These are phyloP conservation scores for Marsdenia floribunda DNA, from an alignment of 257 asterid genomes.

Conservation along the genomic window DNA sequence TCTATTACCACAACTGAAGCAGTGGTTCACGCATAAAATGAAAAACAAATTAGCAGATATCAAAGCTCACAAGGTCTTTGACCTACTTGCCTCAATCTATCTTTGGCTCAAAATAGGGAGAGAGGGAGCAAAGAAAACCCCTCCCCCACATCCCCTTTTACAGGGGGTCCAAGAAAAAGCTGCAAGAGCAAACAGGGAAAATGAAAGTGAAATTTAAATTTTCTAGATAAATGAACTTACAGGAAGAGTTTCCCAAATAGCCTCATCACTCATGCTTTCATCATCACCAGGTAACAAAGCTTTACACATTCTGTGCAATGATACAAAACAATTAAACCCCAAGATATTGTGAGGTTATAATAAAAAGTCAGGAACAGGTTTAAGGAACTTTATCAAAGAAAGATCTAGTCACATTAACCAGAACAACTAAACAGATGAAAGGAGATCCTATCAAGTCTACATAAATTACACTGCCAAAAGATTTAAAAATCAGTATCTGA, in stretches of 20 bases:
- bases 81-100: background rate
- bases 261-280: constrained; percentile 85
- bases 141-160: background rate
- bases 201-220: background rate
- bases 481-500: background rate
- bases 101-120: background rate
- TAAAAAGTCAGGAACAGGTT: background rate
- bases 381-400: constrained; percentile 1
- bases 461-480: background rate
- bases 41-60: background rate
- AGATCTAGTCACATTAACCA: background rate
- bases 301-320: constrained; percentile 77
- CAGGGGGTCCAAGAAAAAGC: background rate
- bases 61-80: background rate
- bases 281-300: constrained; percentile 95
- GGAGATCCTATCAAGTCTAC: background rate
- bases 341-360: background rate
- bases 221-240: constrained; percentile 41
- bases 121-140: background rate
- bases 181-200: background rate
- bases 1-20: background rate
- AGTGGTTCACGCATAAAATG: background rate
- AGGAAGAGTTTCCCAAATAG: constrained; percentile 98
- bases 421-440: background rate
- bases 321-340: constrained; percentile 14